A percentile compares a stretch with the other conserved stretches of the same genome.
Conservation (phyloP, 2,329 filamentous ascomycete genomes). For the Pseudopyricularia cyperi region DNA sequence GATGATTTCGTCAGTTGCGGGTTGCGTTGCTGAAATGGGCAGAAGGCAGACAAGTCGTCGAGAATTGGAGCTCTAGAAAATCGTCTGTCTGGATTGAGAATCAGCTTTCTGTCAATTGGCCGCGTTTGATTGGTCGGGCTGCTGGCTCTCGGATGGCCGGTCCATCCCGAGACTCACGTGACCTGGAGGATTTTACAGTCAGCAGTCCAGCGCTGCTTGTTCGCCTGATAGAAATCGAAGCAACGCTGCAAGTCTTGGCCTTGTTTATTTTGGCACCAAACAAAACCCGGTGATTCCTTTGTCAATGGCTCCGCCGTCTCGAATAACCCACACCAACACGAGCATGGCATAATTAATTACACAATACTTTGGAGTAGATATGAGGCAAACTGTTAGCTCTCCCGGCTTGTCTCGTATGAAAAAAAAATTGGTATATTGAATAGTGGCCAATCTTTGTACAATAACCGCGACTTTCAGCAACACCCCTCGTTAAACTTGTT, state of each 20-base stretch:
- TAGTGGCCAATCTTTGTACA: not conserved
- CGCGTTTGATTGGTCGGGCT: constrained; percentile 2
- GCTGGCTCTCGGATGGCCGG: not conserved
- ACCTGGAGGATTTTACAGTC: not conserved
- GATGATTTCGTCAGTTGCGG: not conserved
- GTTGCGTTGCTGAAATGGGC: not conserved
- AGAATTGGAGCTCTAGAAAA: constrained; percentile 1
- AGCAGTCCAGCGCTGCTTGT: no score
- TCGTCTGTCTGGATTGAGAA: constrained; percentile 1
- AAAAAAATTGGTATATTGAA: not conserved
- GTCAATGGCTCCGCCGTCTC: no score
- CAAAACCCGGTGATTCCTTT: no score
- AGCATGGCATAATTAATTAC: no score
- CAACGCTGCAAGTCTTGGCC: no score
- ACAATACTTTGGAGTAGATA: no score
- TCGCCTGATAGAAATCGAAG: no score
- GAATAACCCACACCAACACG: no score
- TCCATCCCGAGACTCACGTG: not conserved
- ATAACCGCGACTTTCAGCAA: not conserved
- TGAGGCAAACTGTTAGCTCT: no score
- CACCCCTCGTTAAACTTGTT: not conserved
- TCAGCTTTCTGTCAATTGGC: constrained; percentile 7
- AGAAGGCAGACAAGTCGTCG: not conserved
- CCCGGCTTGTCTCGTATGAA: not conserved
- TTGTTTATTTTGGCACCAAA: no score